These are phyloP conservation scores for Turritis glabra DNA, from an alignment of 345 rosid species.

Conservation along the genomic window DNA sequence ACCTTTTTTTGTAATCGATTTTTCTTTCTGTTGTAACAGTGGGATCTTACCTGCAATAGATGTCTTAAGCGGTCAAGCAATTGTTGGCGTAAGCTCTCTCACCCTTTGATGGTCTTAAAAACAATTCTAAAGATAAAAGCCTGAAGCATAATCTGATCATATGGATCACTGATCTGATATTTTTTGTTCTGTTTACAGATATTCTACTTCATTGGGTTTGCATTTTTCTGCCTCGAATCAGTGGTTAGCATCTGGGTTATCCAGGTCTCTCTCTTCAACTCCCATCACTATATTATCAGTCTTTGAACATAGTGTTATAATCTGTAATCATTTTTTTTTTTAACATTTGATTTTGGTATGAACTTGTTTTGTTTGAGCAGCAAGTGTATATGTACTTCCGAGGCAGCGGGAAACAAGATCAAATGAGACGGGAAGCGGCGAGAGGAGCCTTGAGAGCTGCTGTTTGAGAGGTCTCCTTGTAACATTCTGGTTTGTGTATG, in stretches of 20 bases:
- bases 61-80: conserved; percentile 42
- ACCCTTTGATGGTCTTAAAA: background rate
- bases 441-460: conserved; percentile 75
- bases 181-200: conserved; percentile 51
- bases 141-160: background rate
- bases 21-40: conserved; percentile 49
- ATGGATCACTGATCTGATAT: background rate
- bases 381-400: conserved; percentile 88
- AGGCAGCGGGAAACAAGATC: conserved; percentile 74
- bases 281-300: conserved; percentile 7
- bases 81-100: conserved; percentile 69
- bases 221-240: conserved; percentile 64
- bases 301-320: background rate
- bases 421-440: conserved; percentile 58
- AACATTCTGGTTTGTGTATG: conserved; percentile 26
- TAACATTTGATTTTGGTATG: conserved; percentile 6
- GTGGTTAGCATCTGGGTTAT: conserved; percentile 89
- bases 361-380: conserved; percentile 43
- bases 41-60: conserved; percentile 88
- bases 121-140: background rate
- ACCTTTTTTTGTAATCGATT: background rate
- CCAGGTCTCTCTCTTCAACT: conserved; percentile 58
- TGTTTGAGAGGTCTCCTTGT: conserved; percentile 40
- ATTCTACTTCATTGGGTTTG: conserved; percentile 90
- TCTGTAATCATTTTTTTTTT: background rate